phyloP scores from a whole-genome alignment of 208 protist species.

The Hexamita inflata region DNA sequence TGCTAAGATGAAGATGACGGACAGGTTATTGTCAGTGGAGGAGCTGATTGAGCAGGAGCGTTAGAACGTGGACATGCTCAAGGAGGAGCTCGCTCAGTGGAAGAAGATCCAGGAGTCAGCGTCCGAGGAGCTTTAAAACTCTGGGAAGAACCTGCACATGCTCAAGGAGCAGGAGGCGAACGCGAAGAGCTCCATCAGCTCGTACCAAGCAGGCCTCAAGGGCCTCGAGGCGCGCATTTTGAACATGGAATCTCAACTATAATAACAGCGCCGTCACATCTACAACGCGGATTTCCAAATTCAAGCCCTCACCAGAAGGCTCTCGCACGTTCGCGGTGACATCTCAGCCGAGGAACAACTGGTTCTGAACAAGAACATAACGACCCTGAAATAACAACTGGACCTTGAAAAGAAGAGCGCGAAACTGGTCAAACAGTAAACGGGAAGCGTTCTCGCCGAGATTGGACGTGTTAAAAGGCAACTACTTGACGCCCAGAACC shows the following conservation, averaged over 20 bases:
- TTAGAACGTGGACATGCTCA: background rate
- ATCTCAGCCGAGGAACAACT: conserved; percentile 8
- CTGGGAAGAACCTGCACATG: background rate
- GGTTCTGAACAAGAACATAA: conserved; percentile 16
- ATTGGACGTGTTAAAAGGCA: background rate
- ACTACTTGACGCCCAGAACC: background rate
- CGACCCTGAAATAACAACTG: background rate
- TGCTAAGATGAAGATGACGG: conserved; percentile 6
- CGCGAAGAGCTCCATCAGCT: background rate
- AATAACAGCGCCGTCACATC: conserved; percentile 22
- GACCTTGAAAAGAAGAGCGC: background rate
- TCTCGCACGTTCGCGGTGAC: conserved; percentile 3
- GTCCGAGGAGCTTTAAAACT: background rate
- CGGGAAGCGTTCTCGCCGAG: background rate
- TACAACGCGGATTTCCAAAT: conserved; percentile 28
- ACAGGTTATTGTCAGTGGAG: background rate
- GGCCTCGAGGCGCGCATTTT: background rate
- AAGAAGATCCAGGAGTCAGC: background rate
- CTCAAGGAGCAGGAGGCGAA: conserved; percentile 5
- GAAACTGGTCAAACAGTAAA: conserved; percentile 26
- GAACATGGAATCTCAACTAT: conserved; percentile 1
- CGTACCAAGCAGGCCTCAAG: background rate
- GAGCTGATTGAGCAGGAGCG: background rate
- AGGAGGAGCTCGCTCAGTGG: background rate
- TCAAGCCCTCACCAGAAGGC: conserved; percentile 5